Base-by-base conservation (phyloP, 805 yeast species). In the Candida morakotiae region DNA sequence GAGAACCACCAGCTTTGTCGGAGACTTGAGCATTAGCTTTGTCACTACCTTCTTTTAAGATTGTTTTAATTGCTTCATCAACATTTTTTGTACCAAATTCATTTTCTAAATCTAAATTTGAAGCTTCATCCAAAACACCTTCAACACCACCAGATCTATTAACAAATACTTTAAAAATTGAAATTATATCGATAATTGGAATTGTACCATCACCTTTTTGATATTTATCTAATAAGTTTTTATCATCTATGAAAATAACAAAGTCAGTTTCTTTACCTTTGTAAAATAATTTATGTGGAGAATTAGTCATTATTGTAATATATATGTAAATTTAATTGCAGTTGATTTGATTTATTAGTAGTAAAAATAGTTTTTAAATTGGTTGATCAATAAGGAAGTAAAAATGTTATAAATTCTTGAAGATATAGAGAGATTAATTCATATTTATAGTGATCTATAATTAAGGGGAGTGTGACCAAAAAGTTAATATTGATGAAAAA, bases 111-210 rank as follows among this genome's bases (percentile, higher is more conserved):
- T 80, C 83, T 14, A 67, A 63, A 39, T 76, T 73, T 6, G 91
- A 81, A 2, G 91, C 95, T 49, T 76, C 80, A 35, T 81, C 85
- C 18, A 83, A 55, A 7, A 72, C 69, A 39, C 95, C 95, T 48
- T 77, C 84, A 3, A 78, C 63, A 22, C 95, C 95, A 31, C 85
- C 83, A 17, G 66, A 67, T 42, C 71, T 71, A 39, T 77, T 74
- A 16, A 74, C 68, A 53, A 71, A 87, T n/a, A 87, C 70, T 49
- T 81, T 75, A 64, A 75, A 84, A 7, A 72, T 67, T 0, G 81
- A 80, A 1, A 84, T 79, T 4, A 83, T 73, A 28, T 76, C 79
- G 9, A 77, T 64, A 40, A 82, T 62, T 16, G 91, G 81, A 15
- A 77, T 58, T 10, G 78, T 60, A 23, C 71, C 48, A 41, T 79